Evolutionary conservation across 441 rosid genomes (phyloP).

Genomic region (Euphorbia schlechtendalii): DNA sequence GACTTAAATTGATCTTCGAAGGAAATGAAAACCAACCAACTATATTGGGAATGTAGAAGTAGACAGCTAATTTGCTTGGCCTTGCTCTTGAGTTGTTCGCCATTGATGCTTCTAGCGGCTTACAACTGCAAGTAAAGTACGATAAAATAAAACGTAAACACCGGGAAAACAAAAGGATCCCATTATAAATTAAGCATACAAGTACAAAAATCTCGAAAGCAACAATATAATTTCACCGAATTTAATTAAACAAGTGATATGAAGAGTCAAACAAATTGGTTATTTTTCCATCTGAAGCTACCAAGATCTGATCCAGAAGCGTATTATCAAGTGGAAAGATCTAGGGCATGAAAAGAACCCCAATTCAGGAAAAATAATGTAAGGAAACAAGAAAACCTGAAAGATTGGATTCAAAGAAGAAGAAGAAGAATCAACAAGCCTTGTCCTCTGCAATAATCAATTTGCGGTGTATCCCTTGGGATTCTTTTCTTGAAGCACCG

Average conservation of each 20-base stretch:
- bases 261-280: neutral
- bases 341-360: slow-evolving; percentile 1
- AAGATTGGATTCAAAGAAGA: no score
- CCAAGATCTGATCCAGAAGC: neutral
- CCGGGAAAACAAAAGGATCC: neutral
- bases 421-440: no score
- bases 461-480: neutral
- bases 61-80: slow-evolving; percentile 54
- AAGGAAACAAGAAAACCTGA: no score
- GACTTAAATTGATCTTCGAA: neutral
- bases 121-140: slow-evolving; percentile 22
- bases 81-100: slow-evolving; percentile 42
- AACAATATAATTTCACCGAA: neutral
- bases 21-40: slow-evolving; percentile 42
- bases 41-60: slow-evolving; percentile 80
- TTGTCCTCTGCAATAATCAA: neutral
- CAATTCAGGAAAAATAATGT: neutral
- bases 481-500: neutral
- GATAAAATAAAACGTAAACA: neutral
- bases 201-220: neutral
- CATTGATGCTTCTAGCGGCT: slow-evolving; percentile 33
- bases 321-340: neutral
- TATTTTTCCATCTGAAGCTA: neutral
- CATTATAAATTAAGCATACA: neutral
- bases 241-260: neutral